These are phyloP conservation scores for Plenodomus biglobosus DNA, from an alignment of 2,329 filamentous ascomycete species.

Conservation along the genomic window DNA sequence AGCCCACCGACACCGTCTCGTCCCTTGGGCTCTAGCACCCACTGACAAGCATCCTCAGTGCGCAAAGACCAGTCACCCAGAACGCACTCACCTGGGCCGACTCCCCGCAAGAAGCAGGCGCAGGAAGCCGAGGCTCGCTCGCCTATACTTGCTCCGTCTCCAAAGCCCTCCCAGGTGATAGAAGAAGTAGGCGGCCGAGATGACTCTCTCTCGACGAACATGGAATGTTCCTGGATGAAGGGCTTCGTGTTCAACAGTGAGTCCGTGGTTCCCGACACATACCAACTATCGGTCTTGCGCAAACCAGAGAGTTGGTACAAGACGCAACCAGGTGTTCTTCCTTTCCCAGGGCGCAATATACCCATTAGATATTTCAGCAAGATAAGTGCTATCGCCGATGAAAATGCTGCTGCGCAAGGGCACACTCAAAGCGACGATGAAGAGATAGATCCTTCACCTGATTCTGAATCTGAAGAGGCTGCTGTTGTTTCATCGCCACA, in stretches of 20 bases:
- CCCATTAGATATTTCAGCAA: constrained; percentile 38
- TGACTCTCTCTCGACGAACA: neutral
- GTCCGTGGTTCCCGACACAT: constrained; percentile 41
- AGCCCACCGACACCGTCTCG: neutral
- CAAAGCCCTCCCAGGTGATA: neutral
- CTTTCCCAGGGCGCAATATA: constrained; percentile 44
- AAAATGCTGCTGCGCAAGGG: constrained; percentile 15
- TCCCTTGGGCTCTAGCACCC: neutral
- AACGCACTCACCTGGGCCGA: neutral
- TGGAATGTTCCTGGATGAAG: constrained; percentile 28
- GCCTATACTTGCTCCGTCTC: neutral
- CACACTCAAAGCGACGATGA: constrained; percentile 12
- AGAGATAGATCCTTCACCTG: constrained; percentile 20
- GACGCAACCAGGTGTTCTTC: constrained; percentile 34
- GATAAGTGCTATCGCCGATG: constrained; percentile 20
- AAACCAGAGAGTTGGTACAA: constrained; percentile 42
- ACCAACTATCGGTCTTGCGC: constrained; percentile 55
- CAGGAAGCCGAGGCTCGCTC: neutral
- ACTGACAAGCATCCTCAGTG: neutral
- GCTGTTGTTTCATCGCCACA: constrained; percentile 9
- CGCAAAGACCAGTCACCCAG: neutral
- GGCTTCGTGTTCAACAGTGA: constrained; percentile 24
- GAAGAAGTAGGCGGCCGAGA: neutral
- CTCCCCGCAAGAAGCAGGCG: neutral
- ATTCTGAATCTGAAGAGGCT: constrained; percentile 1